phyloP scores from a whole-genome alignment of 2,329 filamentous ascomycete species.

The Ceratocystis alfenasii region DNA sequence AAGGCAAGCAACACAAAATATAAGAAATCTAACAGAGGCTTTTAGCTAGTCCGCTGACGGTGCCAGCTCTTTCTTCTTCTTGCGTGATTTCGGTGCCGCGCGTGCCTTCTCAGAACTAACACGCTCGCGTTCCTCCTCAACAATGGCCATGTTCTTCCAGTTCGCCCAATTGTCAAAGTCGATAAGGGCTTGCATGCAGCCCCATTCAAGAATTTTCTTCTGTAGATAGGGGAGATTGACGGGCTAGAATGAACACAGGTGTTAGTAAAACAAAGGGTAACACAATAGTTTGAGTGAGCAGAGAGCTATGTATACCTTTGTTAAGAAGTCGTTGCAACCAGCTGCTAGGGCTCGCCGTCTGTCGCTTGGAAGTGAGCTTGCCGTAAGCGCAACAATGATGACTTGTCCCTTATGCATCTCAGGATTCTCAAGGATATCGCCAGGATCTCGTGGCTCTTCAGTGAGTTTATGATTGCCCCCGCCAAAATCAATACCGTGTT shows the following conservation, averaged over 20 bases:
- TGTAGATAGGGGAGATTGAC: slow-evolving; percentile 97
- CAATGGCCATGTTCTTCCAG: slow-evolving; percentile 72
- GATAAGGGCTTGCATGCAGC: slow-evolving; percentile 97
- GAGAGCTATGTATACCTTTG: slow-evolving; percentile 54
- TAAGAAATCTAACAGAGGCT: too few relatives aligned
- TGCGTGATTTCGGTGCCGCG: slow-evolving; percentile 34
- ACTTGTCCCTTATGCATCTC: slow-evolving; percentile 87
- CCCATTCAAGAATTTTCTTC: slow-evolving; percentile 97
- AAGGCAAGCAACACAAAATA: too few relatives aligned
- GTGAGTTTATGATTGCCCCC: background rate
- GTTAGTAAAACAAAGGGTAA: background rate
- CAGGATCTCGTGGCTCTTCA: slow-evolving; percentile 36
- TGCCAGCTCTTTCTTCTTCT: slow-evolving; percentile 34
- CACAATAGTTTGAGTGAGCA: too few relatives aligned
- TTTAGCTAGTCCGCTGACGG: background rate
- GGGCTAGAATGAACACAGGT: slow-evolving; percentile 43
- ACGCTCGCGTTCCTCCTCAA: slow-evolving; percentile 27
- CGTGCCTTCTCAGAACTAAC: slow-evolving; percentile 27
- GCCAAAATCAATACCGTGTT: slow-evolving; percentile 13
- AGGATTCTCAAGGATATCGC: slow-evolving; percentile 57
- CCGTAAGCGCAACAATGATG: slow-evolving; percentile 93
- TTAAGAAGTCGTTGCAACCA: slow-evolving; percentile 95
- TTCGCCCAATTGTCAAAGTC: slow-evolving; percentile 97
- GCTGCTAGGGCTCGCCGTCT: slow-evolving; percentile 88
- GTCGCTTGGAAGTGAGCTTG: slow-evolving; percentile 87